Percentiles rank a stretch among this genome's conserved stretches.
Conservation (phyloP, 2,329 filamentous ascomycete species). For the Colletotrichum sansevieriae region DNA sequence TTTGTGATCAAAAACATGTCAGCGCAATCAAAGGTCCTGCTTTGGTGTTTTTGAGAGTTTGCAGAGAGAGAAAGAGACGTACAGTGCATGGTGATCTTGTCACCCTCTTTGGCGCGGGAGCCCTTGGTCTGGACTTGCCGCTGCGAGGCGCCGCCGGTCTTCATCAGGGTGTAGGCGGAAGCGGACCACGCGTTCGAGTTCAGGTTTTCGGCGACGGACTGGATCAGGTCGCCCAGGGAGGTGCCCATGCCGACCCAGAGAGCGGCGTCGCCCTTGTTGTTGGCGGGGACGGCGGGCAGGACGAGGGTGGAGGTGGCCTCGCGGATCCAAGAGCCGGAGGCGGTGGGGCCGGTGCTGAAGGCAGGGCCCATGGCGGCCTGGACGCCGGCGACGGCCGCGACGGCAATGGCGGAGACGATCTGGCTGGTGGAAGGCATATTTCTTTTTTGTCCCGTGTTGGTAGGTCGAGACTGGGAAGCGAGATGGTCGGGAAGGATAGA, state of each 20-base stretch:
- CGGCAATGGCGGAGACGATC: constrained; percentile 30
- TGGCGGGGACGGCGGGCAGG: constrained; percentile 54
- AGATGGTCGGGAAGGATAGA: neutral
- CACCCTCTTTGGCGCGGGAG: constrained; percentile 23
- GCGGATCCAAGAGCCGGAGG: constrained; percentile 56
- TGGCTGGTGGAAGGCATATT: constrained; percentile 34
- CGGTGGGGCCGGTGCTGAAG: constrained; percentile 59
- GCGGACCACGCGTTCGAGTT: constrained; percentile 52
- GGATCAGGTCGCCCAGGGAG: constrained; percentile 59
- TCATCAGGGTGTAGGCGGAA: constrained; percentile 57
- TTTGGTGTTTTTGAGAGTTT: too few relatives aligned
- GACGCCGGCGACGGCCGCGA: constrained; percentile 30
- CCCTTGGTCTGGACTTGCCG: constrained; percentile 34
- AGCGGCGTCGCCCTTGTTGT: constrained; percentile 54
- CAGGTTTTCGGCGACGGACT: constrained; percentile 58
- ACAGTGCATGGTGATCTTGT: constrained; percentile 41
- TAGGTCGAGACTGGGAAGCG: constrained; percentile 1
- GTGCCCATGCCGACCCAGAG: constrained; percentile 64
- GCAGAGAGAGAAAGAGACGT: neutral
- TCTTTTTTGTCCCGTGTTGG: neutral
- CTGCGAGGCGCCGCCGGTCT: constrained; percentile 45
- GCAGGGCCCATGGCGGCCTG: constrained; percentile 52
- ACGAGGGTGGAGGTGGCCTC: constrained; percentile 59
- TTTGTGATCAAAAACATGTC: neutral
- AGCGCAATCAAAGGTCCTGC: neutral